phyloP scores from a whole-genome alignment of 2,329 filamentous ascomycete genomes.

The Alternaria gansuensis region DNA sequence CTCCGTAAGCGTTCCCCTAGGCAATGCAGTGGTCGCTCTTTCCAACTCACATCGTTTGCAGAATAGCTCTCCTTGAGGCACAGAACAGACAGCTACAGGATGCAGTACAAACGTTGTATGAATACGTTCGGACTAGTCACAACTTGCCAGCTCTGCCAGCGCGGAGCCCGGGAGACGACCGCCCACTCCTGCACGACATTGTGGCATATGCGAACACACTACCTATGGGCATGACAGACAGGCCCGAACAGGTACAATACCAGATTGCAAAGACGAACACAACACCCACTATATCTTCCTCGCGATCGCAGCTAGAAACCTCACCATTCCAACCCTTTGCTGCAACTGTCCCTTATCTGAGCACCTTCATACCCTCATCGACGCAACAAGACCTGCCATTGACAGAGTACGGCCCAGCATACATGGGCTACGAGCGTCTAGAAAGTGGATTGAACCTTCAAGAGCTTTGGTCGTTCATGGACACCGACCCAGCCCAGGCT shows the following conservation, averaged over 20 bases:
- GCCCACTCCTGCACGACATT: slow-evolving; percentile 8
- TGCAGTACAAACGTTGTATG: slow-evolving; percentile 3
- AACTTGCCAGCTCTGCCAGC: neutral
- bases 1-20: neutral
- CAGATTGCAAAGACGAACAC: neutral
- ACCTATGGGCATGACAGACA: neutral
- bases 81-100: slow-evolving; percentile 6
- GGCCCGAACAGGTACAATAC: neutral
- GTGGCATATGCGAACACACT: neutral
- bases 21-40: neutral
- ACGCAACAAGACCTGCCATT: neutral
- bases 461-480: slow-evolving; percentile 8
- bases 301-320: slow-evolving; percentile 1
- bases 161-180: slow-evolving; percentile 1
- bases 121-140: neutral
- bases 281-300: neutral
- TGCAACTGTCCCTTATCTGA: neutral
- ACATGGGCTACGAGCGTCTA: neutral
- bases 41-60: neutral
- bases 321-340: neutral
- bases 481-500: slow-evolving; percentile 1
- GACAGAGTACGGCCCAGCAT: neutral
- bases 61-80: slow-evolving; percentile 6
- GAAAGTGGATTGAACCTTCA: slow-evolving; percentile 3
- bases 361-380: neutral